These are phyloP conservation scores for Chlorella sorokiniana DNA, from an alignment of 139 green algal genomes.

Conservation along the genomic window DNA sequence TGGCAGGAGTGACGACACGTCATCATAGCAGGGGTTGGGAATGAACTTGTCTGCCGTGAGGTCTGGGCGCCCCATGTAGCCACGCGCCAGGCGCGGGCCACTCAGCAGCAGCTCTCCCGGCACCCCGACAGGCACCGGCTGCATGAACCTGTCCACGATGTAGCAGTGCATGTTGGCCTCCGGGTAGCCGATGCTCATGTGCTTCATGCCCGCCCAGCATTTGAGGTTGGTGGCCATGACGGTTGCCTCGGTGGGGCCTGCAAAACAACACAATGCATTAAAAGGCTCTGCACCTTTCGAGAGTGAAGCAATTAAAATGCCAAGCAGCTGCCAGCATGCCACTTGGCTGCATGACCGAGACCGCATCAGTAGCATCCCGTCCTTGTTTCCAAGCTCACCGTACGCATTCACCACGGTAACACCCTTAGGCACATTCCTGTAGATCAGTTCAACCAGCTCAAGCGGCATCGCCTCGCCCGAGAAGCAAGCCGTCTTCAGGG, in stretches of 20 bases:
- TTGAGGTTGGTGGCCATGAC: background rate
- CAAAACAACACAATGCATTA: no score
- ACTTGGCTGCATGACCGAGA: no score
- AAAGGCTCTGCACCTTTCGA: no score
- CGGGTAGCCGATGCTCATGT: background rate
- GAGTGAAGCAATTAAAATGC: no score
- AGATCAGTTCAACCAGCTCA: slow-evolving; percentile 3
- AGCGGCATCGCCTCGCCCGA: slow-evolving; percentile 7
- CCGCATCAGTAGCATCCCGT: no score
- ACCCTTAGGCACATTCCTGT: background rate
- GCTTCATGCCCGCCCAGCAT: background rate
- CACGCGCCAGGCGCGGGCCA: slow-evolving; percentile 45
- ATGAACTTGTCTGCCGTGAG: slow-evolving; percentile 56
- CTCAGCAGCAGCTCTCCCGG: slow-evolving; percentile 61
- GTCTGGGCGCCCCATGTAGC: slow-evolving; percentile 46
- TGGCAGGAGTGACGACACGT: background rate
- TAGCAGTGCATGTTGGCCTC: background rate
- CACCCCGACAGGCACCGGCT: slow-evolving; percentile 24
- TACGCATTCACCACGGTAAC: slow-evolving; percentile 43
- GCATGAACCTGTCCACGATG: background rate
- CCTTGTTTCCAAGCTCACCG: slow-evolving; percentile 23
- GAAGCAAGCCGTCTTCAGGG: background rate
- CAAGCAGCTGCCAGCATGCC: no score
- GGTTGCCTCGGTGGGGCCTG: background rate
- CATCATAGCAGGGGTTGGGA: slow-evolving; percentile 48